Base-by-base conservation (phyloP, 768 basidiomycete genomes). In the Lactarius pseudohatsudake region DNA sequence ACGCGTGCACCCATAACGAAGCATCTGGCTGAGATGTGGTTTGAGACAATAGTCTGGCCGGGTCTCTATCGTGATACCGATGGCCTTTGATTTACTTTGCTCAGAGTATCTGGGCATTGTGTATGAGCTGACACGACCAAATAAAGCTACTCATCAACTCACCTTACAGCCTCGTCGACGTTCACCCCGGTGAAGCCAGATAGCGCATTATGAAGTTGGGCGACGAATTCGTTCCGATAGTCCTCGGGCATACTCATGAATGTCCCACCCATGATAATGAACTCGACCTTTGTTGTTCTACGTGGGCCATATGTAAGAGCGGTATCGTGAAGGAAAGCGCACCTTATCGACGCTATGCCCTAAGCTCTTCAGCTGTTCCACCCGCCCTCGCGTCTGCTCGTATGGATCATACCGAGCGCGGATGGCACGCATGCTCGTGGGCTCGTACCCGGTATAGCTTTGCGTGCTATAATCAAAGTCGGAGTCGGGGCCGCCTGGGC, bases 201-300 rank as follows among this genome's bases (percentile, higher is more conserved):
- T 6, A 99, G 80, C 1, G 97, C 96, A 76, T 98, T 98, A 76
- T 98, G 97, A 63, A 99, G 81, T 68, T 98, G 96, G 1, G 96
- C 95, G 62, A 98, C 85, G 71, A 99, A 99, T 70, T 91, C 88
- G 67, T 86, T 87, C 67, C 97, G 86, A 75, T 99, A 98, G 55
- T 94, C 92, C 76, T 98, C 95, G 43, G 96, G 92, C 91, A 98
- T 96, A 74, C 96, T 98, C 95, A 99, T 98, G 77, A 99, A 99
- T 13, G 97, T 99, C 55, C 97, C 97, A 28, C 97, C 97, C 97
- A 98, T 98, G 68, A 96, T 84, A 70, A 97, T 98, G 71, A 89
- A 91, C 72, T 93, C 92, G 36, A 94, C 89, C 91, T 41, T 59
- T 45, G 13, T 26, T 41, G n/a, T 28, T 32, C n/a, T 36, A 28